Percentiles rank a stretch among this genome's conserved stretches.
Conservation (phyloP, 169 alveolate genomes). For the Plasmodium vinckei region DNA sequence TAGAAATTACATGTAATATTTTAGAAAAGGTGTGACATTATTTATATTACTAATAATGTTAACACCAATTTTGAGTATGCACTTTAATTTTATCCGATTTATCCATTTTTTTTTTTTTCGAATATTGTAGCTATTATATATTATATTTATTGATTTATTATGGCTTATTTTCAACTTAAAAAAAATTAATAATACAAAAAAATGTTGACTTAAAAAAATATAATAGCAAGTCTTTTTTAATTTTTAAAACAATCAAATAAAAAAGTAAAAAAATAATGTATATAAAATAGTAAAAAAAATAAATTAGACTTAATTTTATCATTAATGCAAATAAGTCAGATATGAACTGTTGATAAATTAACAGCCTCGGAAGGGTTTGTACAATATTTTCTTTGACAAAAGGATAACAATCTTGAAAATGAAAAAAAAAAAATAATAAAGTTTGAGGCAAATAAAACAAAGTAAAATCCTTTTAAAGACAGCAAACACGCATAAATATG, state of each 20-base stretch:
- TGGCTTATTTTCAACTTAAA: too few relatives aligned
- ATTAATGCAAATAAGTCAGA: conserved; percentile 22
- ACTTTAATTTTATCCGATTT: too few relatives aligned
- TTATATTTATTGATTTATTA: too few relatives aligned
- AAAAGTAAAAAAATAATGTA: neutral
- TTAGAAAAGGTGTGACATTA: too few relatives aligned
- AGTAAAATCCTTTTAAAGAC: too few relatives aligned
- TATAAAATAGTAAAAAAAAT: neutral
- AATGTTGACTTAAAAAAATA: too few relatives aligned
- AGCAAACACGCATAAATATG: neutral
- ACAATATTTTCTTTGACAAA: conserved; percentile 76
- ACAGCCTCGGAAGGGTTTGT: conserved; percentile 77
- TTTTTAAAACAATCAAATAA: neutral
- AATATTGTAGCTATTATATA: too few relatives aligned
- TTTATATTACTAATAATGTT: too few relatives aligned
- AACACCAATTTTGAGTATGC: too few relatives aligned
- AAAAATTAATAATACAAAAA: too few relatives aligned
- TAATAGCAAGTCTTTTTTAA: neutral
- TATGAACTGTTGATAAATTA: conserved; percentile 72
- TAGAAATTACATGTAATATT: too few relatives aligned
- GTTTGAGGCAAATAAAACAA: neutral
- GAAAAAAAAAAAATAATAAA: conserved; percentile 14
- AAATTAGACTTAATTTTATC: neutral
- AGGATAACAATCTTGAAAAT: conserved; percentile 53
- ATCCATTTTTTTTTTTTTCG: too few relatives aligned